Evolutionary conservation across 208 protist genomes (phyloP), one percentile per base, ranked within the genome.

Genomic region (Acanthamoeba healyi): DNA sequence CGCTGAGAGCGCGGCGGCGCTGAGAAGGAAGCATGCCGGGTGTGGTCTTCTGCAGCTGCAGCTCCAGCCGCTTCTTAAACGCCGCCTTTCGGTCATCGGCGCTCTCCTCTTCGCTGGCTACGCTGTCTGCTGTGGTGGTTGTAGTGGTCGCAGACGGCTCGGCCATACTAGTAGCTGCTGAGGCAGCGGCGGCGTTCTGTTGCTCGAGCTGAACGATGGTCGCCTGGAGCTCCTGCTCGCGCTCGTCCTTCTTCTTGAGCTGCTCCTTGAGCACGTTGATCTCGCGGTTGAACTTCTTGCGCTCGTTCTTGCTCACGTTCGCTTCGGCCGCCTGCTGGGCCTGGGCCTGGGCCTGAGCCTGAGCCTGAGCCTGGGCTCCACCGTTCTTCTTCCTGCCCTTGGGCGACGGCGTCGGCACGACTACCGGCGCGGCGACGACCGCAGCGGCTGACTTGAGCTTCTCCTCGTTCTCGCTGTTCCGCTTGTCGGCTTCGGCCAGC

Each of bases 191-290:
- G 0, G 84, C 49, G 26, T 14, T 61, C 19, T 72, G 63, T 29
- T 72, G 63, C 63, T 72, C 63, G 63, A 61, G 44, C 26, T 40
- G 81, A 15, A 10, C 14, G 32, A 86, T 32, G 40, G 29, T 42
- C 24, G 29, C 49, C 65, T 93, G 24, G 26, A 58, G 17, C 26
- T 51, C 10, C n/a, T 81, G 12, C 87, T 82, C 32, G 51, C 79
- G 19, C 63, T 93, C 61, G 15, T 93, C 38, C 51, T 67, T 91
- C 56, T 91, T 40, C 84, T 91, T 91, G 49, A 70, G 84, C 84
- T 91, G 34, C 84, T 91, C 56, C 89, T 82, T 74, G 26, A 54
- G 36, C 19, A 5, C 34, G 36, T 93, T 93, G 42, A 54, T 93
- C 67, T 82, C 49, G 0, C 44, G n/a, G 32, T 93, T 82, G 26